Base-by-base conservation (phyloP, 208 protist genomes). In the Entamoeba nuttalli region DNA sequence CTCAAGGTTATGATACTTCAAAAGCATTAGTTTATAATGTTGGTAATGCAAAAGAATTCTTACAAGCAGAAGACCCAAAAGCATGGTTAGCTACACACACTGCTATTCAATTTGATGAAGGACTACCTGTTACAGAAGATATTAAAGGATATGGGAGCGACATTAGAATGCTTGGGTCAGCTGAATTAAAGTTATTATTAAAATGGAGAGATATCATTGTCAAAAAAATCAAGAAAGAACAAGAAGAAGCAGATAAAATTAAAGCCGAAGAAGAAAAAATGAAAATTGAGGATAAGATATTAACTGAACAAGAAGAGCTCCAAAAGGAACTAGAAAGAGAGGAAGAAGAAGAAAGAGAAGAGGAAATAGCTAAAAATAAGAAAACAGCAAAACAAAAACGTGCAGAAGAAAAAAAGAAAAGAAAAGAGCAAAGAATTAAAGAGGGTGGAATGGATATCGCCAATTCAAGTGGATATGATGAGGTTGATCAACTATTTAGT, bases 291-390 rank as follows among this genome's bases (percentile, higher is more conserved):
- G 44, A 48, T 48, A 48, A 48, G 44, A 3, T 57, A 21, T 11
- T 11, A 57, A 11, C 52, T 21, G 52, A 57, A 57, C 17, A n/a
- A 14, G 35, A n/a, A 9, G 71, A 95, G 19, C 4, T 17, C 44
- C 71, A 94, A 21, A 93, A 95, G 4, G 95, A 53, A 94, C 0
- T 95, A 17, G 71, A 9, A 57, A 14, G 11, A 35, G 95, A 95
- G 17, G 51, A 35, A 95, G 95, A 95, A 44, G 95, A 17, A 41
- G 95, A 95, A 44, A 93, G 25, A 53, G 62, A 95, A 35, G 94
- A 95, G 25, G 44, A 48, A 48, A 48, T 48, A 48, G 44, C 44
- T 48, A 48, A 48, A 48, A 93, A 62, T 19, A 41, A 9, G 62
- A 50, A 35, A 14, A 14, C 35, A 41, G 94, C 94, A 5, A 93